phyloP scores from a whole-genome alignment of 306 rosid genomes.

The Rosa lucieae region DNA sequence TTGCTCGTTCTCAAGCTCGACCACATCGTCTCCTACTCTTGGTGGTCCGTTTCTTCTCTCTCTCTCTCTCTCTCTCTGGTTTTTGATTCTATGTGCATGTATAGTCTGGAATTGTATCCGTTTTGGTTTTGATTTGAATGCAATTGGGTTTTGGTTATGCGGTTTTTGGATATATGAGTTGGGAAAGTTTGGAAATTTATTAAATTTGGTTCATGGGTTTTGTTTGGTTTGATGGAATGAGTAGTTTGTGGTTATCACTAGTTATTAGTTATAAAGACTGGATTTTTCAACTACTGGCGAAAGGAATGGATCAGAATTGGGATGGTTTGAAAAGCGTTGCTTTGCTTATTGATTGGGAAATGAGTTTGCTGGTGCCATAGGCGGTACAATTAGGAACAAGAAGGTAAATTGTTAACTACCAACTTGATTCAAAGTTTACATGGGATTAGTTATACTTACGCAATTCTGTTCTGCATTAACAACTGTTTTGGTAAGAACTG shows the following conservation, averaged over 20 bases:
- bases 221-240: background rate
- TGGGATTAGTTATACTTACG: background rate
- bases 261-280: background rate
- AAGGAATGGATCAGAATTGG: background rate
- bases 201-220: constrained; percentile 2
- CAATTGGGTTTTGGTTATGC: background rate
- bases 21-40: constrained; percentile 58
- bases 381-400: background rate
- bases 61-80: background rate
- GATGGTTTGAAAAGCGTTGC: background rate
- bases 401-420: background rate
- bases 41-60: constrained; percentile 72
- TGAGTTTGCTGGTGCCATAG: constrained; percentile 7
- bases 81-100: background rate
- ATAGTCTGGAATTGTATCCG: constrained; percentile 16
- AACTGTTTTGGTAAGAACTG: background rate
- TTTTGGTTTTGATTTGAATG: background rate
- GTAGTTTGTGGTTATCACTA: background rate
- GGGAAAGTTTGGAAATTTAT: constrained; percentile 15
- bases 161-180: background rate
- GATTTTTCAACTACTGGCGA: background rate
- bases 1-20: constrained; percentile 93
- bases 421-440: background rate
- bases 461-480: background rate
- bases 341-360: background rate